Evolutionary conservation across 805 yeast genomes (phyloP).

Genomic region (Ogataea chonburiensis): DNA sequence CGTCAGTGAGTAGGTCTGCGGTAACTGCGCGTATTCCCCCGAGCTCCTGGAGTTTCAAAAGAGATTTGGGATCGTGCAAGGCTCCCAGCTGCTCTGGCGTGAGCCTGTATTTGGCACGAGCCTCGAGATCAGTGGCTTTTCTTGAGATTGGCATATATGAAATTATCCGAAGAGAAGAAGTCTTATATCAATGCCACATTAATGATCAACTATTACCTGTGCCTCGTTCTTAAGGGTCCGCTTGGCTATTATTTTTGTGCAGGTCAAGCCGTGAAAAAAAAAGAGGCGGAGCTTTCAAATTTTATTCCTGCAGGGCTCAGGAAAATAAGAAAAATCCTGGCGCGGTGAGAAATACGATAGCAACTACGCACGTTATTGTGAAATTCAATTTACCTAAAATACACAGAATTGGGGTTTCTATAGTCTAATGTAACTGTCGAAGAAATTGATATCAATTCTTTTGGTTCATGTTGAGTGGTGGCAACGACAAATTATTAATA

Average conservation of each 20-base stretch:
- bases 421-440: slow-evolving; percentile 1
- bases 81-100: slow-evolving; percentile 40
- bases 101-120: slow-evolving; percentile 22
- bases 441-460: slow-evolving; percentile 18
- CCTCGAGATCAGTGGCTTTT: slow-evolving; percentile 18
- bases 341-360: too few relatives aligned
- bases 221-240: slow-evolving; percentile 10
- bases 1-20: slow-evolving; percentile 37
- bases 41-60: slow-evolving; percentile 39
- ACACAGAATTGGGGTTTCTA: slow-evolving; percentile 4
- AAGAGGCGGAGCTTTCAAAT: slow-evolving; percentile 12
- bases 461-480: slow-evolving; percentile 33
- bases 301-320: background rate
- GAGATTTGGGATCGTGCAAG: slow-evolving; percentile 64
- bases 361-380: background rate
- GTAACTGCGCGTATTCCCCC: slow-evolving; percentile 45
- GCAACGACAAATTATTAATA: slow-evolving; percentile 32
- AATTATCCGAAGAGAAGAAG: background rate
- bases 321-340: background rate
- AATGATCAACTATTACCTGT: background rate
- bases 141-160: slow-evolving; percentile 9
- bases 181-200: slow-evolving; percentile 1
- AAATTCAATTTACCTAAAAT: slow-evolving; percentile 5
- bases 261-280: slow-evolving; percentile 1
- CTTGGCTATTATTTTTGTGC: background rate